These are phyloP conservation scores for Furcasterigmium sp. DNA, from an alignment of 2,329 filamentous ascomycete genomes.

Conservation along the genomic window DNA sequence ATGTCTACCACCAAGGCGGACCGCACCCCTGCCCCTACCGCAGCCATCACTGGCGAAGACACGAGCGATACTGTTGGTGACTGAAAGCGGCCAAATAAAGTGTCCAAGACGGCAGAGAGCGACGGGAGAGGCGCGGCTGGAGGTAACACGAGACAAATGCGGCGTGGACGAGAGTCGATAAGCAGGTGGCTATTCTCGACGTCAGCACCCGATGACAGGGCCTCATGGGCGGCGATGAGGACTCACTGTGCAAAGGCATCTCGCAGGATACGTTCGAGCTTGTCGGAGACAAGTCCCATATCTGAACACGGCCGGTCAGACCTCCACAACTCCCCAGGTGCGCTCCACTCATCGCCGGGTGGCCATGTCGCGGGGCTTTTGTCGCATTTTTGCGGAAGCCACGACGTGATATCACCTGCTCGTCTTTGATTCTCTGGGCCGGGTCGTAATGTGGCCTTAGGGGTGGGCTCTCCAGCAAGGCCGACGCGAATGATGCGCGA, in stretches of 20 bases:
- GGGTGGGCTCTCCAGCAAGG: constrained; percentile 76
- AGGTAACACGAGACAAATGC: constrained; percentile 70
- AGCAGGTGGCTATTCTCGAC: constrained; percentile 33
- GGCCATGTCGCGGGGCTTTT: constrained; percentile 39
- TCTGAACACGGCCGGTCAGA: constrained; percentile 69
- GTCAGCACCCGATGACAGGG: background rate
- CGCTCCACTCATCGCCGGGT: constrained; percentile 52
- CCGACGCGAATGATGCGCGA: constrained; percentile 74
- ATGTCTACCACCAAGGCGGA: constrained; percentile 86
- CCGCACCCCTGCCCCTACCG: constrained; percentile 75
- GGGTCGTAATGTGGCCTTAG: constrained; percentile 67
- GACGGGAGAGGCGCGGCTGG: constrained; percentile 73
- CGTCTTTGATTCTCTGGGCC: constrained; percentile 71
- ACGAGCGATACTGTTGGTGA: constrained; percentile 76
- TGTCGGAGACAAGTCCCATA: constrained; percentile 76
- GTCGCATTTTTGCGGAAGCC: constrained; percentile 46
- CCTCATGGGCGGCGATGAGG: background rate
- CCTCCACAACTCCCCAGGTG: constrained; percentile 70
- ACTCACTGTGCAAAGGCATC: constrained; percentile 73
- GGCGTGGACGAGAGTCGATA: constrained; percentile 70
- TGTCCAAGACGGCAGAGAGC: constrained; percentile 68
- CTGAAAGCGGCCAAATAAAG: constrained; percentile 76
- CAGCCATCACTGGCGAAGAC: constrained; percentile 67
- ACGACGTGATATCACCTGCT: constrained; percentile 75
- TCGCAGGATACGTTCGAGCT: constrained; percentile 75